phyloP scores from a whole-genome alignment of 2,329 filamentous ascomycete genomes.

The Lithohypha guttulata region DNA sequence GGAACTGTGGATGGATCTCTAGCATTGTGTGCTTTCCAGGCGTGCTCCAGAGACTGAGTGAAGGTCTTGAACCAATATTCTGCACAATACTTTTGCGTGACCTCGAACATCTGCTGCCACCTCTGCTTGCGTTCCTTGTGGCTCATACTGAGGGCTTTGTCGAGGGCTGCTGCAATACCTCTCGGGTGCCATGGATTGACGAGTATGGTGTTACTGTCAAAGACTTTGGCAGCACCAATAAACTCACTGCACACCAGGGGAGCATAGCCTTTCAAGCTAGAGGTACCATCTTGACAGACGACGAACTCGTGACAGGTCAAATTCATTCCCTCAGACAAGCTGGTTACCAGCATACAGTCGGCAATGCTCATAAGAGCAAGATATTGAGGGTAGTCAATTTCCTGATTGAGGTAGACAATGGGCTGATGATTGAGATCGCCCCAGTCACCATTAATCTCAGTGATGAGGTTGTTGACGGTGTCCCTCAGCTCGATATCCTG shows the following conservation, averaged over 20 bases:
- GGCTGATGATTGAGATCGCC: conserved; percentile 77
- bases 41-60: conserved; percentile 56
- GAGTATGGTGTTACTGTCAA: conserved; percentile 67
- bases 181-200: conserved; percentile 96
- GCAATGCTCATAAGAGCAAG: conserved; percentile 83
- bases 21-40: conserved; percentile 72
- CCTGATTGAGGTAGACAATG: conserved; percentile 86
- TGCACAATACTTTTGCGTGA: conserved; percentile 72
- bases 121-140: conserved; percentile 61
- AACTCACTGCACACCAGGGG: conserved; percentile 91
- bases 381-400: conserved; percentile 86
- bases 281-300: conserved; percentile 77
- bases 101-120: conserved; percentile 62
- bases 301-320: conserved; percentile 89
- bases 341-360: conserved; percentile 87
- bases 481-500: conserved; percentile 81
- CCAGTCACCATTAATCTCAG: conserved; percentile 80
- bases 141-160: conserved; percentile 68
- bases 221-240: conserved; percentile 80
- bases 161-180: conserved; percentile 76
- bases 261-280: conserved; percentile 65
- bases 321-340: conserved; percentile 95
- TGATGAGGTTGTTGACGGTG: conserved; percentile 86
- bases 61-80: conserved; percentile 77
- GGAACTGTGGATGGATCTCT: conserved; percentile 81